A percentile compares a stretch with the other conserved stretches of the same genome.
Evolutionary conservation across 2,329 filamentous ascomycete species (phyloP).

Genomic region (Mariannaea sp.): DNA sequence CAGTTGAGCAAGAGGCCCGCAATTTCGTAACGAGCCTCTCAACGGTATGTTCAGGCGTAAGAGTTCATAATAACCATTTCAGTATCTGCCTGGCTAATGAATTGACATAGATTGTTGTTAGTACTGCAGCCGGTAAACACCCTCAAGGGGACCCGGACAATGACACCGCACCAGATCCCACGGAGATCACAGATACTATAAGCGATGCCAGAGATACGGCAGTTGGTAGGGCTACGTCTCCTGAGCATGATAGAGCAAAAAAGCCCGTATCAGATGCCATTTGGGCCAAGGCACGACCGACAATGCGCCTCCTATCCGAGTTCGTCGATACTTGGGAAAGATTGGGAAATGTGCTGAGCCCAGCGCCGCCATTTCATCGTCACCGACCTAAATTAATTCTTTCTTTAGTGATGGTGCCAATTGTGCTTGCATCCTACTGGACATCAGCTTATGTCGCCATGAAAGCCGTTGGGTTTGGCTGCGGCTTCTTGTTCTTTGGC

Average conservation of each 20-base stretch:
- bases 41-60: constrained; percentile 43
- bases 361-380: constrained; percentile 64
- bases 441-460: constrained; percentile 62
- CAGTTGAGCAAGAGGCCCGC: constrained; percentile 80
- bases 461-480: constrained; percentile 68
- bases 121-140: constrained; percentile 77
- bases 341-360: constrained; percentile 62
- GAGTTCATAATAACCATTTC: background rate
- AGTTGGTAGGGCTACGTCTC: constrained; percentile 51
- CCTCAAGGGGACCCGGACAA: constrained; percentile 65
- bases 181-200: constrained; percentile 44
- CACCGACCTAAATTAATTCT: constrained; percentile 59
- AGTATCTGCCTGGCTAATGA: constrained; percentile 2
- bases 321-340: constrained; percentile 57
- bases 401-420: constrained; percentile 55
- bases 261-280: constrained; percentile 77
- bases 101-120: constrained; percentile 73
- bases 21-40: constrained; percentile 76
- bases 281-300: constrained; percentile 74
- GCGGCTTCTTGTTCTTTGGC: constrained; percentile 80
- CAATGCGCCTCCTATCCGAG: constrained; percentile 64
- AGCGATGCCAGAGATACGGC: constrained; percentile 50
- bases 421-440: constrained; percentile 58
- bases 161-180: constrained; percentile 60
- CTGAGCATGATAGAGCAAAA: constrained; percentile 72